phyloP scores from a whole-genome alignment of 495 filamentous ascomycete species.

The Lasiosphaeriaceae sp. region DNA sequence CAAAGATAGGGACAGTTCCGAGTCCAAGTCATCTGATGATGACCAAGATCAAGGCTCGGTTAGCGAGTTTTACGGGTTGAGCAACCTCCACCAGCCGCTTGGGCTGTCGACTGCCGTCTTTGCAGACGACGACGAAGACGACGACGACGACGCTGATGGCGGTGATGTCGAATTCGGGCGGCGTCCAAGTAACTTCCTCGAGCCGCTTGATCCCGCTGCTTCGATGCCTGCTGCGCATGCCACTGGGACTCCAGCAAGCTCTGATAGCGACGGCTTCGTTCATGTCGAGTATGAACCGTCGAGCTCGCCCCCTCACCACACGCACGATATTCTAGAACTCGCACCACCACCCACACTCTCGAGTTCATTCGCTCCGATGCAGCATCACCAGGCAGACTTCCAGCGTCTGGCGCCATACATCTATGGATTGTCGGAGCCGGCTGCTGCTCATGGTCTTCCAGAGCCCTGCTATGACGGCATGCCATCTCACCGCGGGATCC shows the following conservation, averaged over 20 bases:
- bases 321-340: slow-evolving; percentile 2
- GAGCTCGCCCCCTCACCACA: slow-evolving; percentile 1
- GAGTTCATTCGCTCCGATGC: slow-evolving; percentile 7
- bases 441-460: slow-evolving; percentile 1
- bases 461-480: slow-evolving; percentile 5
- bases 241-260: slow-evolving; percentile 12
- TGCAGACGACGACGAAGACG: slow-evolving; percentile 24
- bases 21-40: slow-evolving; percentile 32
- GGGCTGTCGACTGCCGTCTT: slow-evolving; percentile 37
- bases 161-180: slow-evolving; percentile 9
- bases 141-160: slow-evolving; percentile 6
- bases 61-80: slow-evolving; percentile 28
- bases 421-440: slow-evolving; percentile 7
- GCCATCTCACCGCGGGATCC: slow-evolving; percentile 8
- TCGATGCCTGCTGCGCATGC: not conserved
- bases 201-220: not conserved
- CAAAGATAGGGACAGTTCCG: slow-evolving; percentile 45
- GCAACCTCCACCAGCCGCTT: slow-evolving; percentile 26
- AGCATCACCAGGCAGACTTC: slow-evolving; percentile 12
- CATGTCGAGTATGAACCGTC: slow-evolving; percentile 14
- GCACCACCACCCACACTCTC: slow-evolving; percentile 2
- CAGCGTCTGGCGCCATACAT: slow-evolving; percentile 14
- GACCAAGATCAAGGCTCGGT: slow-evolving; percentile 20
- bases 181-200: slow-evolving; percentile 7
- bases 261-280: slow-evolving; percentile 17